phyloP scores from a whole-genome alignment of 257 asterid species.

The Gynochthodes officinalis region DNA sequence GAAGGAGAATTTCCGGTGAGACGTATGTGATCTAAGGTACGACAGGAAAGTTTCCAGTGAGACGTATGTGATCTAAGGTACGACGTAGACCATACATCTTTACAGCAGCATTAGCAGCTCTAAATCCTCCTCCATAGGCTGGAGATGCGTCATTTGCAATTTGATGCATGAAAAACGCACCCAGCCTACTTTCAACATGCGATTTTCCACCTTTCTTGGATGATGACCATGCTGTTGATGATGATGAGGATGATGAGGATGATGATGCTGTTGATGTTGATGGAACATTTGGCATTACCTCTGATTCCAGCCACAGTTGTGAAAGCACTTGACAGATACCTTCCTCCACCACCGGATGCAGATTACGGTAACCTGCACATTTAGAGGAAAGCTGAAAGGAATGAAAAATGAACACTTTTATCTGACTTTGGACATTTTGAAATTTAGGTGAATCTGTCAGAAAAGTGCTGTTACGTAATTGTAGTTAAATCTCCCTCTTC shows the following conservation, averaged over 20 bases:
- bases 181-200: slow-evolving; percentile 61
- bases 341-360: slow-evolving; percentile 81
- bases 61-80: slow-evolving; percentile 68
- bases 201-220: slow-evolving; percentile 73
- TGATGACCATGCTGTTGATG: slow-evolving; percentile 40
- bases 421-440: no score
- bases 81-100: slow-evolving; percentile 69
- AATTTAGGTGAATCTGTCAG: background rate
- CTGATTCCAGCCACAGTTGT: slow-evolving; percentile 89
- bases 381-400: background rate
- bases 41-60: slow-evolving; percentile 63
- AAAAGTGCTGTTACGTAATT: background rate
- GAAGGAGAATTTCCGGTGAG: slow-evolving; percentile 52
- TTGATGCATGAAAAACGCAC: slow-evolving; percentile 93
- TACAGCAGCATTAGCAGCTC: slow-evolving; percentile 79
- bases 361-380: slow-evolving; percentile 62
- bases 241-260: slow-evolving; percentile 33
- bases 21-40: slow-evolving; percentile 70
- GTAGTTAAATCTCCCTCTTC: no score
- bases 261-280: slow-evolving; percentile 43
- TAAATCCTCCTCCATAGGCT: slow-evolving; percentile 87
- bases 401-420: background rate
- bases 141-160: slow-evolving; percentile 80
- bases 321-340: slow-evolving; percentile 97
- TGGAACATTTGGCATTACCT: slow-evolving; percentile 59